Evolutionary conservation across 2,329 filamentous ascomycete genomes (phyloP).

Genomic region (Cryphonectria nitschkei): DNA sequence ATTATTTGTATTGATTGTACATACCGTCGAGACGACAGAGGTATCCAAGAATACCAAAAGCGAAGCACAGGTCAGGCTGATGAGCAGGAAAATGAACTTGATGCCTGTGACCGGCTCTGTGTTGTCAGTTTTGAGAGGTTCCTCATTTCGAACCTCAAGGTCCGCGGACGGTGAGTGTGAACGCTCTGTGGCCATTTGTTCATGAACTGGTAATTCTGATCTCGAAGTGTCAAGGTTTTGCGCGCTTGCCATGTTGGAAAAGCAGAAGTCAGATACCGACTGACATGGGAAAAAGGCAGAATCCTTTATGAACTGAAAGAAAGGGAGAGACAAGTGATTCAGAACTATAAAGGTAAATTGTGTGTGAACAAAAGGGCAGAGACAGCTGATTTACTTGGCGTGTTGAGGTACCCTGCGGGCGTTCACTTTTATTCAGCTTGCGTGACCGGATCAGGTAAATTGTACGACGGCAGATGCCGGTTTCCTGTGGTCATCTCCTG

Average conservation of each 20-base stretch:
- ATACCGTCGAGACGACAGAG: conserved; percentile 12
- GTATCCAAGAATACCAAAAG: conserved; percentile 14
- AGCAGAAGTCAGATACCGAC: background rate
- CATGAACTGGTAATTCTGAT: background rate
- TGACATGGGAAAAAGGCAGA: background rate
- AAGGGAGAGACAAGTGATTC: background rate
- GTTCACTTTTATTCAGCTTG: background rate
- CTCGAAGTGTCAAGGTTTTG: background rate
- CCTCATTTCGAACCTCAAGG: background rate
- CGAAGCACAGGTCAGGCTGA: conserved; percentile 12
- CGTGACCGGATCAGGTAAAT: background rate
- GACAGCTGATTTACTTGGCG: background rate
- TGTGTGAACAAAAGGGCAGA: background rate
- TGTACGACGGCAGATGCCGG: background rate
- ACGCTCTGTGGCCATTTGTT: background rate
- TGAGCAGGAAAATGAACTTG: conserved; percentile 10
- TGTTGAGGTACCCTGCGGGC: background rate
- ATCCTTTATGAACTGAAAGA: background rate
- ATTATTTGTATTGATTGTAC: background rate
- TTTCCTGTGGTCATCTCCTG: background rate
- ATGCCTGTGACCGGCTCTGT: conserved; percentile 12
- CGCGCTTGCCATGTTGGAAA: background rate
- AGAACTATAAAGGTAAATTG: background rate
- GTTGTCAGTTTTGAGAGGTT: background rate
- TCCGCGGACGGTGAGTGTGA: background rate